These are phyloP conservation scores for Fraxinus quadrangulata DNA, from an alignment of 257 asterid genomes.

Conservation along the genomic window DNA sequence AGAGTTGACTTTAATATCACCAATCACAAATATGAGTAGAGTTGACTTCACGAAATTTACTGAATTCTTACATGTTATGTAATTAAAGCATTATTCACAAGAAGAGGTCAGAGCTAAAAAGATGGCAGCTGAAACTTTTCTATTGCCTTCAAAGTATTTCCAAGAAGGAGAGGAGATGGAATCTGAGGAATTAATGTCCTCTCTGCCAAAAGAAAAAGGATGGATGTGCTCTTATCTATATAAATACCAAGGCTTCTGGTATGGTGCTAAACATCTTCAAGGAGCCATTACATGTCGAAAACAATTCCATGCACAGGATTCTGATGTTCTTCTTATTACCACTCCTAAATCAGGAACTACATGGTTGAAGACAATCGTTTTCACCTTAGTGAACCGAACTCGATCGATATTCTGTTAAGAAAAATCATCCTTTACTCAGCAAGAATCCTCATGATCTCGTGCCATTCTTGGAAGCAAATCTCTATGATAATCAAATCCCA, in stretches of 20 bases:
- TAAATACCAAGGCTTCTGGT: slow-evolving; percentile 54
- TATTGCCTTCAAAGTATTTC: slow-evolving; percentile 37
- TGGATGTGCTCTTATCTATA: slow-evolving; percentile 41
- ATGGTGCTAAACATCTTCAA: slow-evolving; percentile 30
- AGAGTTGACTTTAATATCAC: too few relatives aligned
- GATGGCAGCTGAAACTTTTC: slow-evolving; percentile 36
- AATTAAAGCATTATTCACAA: too few relatives aligned
- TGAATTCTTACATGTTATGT: too few relatives aligned
- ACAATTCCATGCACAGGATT: slow-evolving; percentile 32
- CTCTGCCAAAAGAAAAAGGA: slow-evolving; percentile 45
- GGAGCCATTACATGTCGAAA: slow-evolving; percentile 37
- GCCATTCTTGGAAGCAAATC: slow-evolving; percentile 26
- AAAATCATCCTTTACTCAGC: slow-evolving; percentile 26
- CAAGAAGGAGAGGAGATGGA: slow-evolving; percentile 44
- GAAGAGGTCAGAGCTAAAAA: not conserved
- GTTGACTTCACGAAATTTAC: too few relatives aligned
- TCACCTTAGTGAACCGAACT: slow-evolving; percentile 37
- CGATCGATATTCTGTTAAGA: slow-evolving; percentile 5
- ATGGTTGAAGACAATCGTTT: slow-evolving; percentile 52
- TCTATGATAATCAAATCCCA: slow-evolving; percentile 38
- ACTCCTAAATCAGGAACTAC: slow-evolving; percentile 61
- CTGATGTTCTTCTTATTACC: slow-evolving; percentile 50
- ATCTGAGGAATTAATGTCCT: slow-evolving; percentile 24
- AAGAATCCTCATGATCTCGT: slow-evolving; percentile 31
- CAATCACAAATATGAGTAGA: too few relatives aligned